Conservation (phyloP, 225 moss, liverwort and hornwort genomes). For the Straminergon stramineum region DNA sequence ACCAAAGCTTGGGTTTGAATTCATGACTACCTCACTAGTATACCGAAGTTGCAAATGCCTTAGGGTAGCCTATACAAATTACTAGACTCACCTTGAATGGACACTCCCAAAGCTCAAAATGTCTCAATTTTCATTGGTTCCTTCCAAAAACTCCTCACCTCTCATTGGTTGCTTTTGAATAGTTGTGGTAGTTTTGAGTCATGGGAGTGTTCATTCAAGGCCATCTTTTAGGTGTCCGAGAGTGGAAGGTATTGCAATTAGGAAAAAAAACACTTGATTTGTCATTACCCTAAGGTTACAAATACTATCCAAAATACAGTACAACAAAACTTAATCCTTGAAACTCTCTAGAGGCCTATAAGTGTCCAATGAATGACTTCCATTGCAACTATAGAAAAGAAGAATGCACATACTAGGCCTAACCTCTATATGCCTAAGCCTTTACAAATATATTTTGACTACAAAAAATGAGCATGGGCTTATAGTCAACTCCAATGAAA, state of each 20-base stretch:
- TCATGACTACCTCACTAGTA: not conserved
- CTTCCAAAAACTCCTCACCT: not conserved
- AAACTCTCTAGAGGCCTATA: accelerated
- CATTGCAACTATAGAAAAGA: not conserved
- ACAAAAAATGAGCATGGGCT: no score
- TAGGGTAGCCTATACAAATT: not conserved
- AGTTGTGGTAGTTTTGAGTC: not conserved
- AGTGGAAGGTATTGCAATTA: not conserved
- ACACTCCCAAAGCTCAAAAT: not conserved
- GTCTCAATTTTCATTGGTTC: not conserved
- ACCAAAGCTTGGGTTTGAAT: not conserved
- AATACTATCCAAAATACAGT: not conserved
- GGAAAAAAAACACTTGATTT: not conserved
- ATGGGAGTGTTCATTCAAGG: not conserved
- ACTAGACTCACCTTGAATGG: not conserved
- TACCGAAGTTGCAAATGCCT: not conserved
- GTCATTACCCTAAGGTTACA: not conserved
- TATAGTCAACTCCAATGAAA: no score
- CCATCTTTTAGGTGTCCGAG: not conserved
- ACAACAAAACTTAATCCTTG: not conserved
- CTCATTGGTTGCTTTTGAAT: not conserved
- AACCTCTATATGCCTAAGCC: no score
- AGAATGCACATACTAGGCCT: not conserved
- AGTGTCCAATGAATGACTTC: not conserved
- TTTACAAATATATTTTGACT: no score